phyloP scores from a whole-genome alignment of 2,329 filamentous ascomycete genomes.

The Parafenestella ontariensis region DNA sequence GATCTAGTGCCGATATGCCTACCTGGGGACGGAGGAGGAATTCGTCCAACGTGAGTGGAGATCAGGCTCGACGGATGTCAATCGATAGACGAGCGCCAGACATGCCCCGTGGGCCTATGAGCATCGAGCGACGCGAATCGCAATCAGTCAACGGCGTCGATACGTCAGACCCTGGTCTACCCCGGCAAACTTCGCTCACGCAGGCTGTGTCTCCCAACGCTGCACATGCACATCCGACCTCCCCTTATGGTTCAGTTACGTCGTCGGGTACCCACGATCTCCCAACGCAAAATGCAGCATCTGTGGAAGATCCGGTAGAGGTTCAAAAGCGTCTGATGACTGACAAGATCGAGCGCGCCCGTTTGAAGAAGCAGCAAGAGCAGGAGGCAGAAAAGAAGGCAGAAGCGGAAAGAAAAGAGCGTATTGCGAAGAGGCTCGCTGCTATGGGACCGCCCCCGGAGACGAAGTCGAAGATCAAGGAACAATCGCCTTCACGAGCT shows the following conservation, averaged over 20 bases:
- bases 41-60: conserved; percentile 90
- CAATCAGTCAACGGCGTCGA: conserved; percentile 42
- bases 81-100: conserved; percentile 57
- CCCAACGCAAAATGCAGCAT: conserved; percentile 43
- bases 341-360: conserved; percentile 70
- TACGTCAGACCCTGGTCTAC: conserved; percentile 23
- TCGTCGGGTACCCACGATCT: conserved; percentile 34
- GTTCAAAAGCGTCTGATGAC: conserved; percentile 73
- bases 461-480: conserved; percentile 44
- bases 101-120: conserved; percentile 33
- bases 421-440: conserved; percentile 75
- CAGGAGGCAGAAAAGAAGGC: conserved; percentile 69
- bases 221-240: conserved; percentile 42
- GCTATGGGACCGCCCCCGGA: conserved; percentile 66
- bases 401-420: conserved; percentile 73
- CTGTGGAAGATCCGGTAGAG: conserved; percentile 68
- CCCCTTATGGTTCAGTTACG: conserved; percentile 44
- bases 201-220: conserved; percentile 41
- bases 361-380: conserved; percentile 68
- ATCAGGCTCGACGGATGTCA: conserved; percentile 73
- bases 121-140: conserved; percentile 39
- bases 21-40: conserved; percentile 78
- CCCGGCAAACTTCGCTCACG: conserved; percentile 29
- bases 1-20: conserved; percentile 68
- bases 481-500: conserved; percentile 45